These are phyloP conservation scores for Entonaema liquescens DNA, from an alignment of 495 filamentous ascomycete genomes.

Conservation along the genomic window DNA sequence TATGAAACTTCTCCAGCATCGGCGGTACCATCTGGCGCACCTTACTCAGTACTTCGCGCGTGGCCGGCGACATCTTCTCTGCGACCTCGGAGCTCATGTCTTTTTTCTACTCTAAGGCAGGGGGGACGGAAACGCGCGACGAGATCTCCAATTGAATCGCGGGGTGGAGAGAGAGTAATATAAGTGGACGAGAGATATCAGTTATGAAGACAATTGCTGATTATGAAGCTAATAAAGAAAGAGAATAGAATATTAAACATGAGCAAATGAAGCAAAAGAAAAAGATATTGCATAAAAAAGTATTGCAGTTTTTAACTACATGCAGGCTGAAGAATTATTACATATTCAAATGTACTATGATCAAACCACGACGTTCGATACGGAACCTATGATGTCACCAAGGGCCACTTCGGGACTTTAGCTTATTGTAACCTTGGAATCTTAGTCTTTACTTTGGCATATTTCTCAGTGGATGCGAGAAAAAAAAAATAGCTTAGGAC, in stretches of 20 bases:
- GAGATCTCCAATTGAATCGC: background rate
- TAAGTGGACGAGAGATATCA: background rate
- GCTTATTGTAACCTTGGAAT: conserved; percentile 13
- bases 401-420: conserved; percentile 16
- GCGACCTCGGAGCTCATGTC: conserved; percentile 37
- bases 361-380: conserved; percentile 25
- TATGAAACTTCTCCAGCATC: conserved; percentile 95
- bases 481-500: background rate
- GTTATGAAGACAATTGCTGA: background rate
- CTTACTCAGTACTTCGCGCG: conserved; percentile 75
- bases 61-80: conserved; percentile 54
- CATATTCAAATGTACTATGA: conserved; percentile 7
- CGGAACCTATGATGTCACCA: conserved; percentile 40
- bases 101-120: background rate
- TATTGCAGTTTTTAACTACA: background rate
- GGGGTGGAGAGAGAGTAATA: conserved; percentile 3
- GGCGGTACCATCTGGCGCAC: conserved; percentile 93
- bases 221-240: background rate
- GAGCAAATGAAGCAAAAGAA: background rate
- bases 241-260: background rate
- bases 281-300: background rate
- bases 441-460: conserved; percentile 1
- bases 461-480: background rate
- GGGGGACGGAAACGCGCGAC: background rate
- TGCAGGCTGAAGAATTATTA: conserved; percentile 12